These are phyloP conservation scores for Albizia julibrissin DNA, from an alignment of 306 rosid genomes.

Conservation along the genomic window DNA sequence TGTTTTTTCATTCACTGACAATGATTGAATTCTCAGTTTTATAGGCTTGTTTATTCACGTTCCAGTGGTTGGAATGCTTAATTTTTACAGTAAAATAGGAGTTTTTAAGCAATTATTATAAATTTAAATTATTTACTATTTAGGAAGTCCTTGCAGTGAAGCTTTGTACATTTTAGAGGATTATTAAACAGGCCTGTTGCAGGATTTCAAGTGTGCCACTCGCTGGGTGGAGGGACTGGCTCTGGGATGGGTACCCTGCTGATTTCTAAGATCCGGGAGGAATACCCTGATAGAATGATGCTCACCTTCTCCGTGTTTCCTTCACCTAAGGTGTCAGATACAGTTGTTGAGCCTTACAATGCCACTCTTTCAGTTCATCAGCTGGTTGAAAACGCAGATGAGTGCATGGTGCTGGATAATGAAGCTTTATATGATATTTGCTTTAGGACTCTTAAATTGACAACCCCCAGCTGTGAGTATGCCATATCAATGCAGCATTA, in stretches of 20 bases:
- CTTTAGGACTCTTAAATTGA: conserved; percentile 61
- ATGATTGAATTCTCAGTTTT: background rate
- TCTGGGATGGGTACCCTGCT: conserved; percentile 63
- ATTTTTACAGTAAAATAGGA: background rate
- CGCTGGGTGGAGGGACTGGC: conserved; percentile 64
- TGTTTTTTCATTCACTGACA: background rate
- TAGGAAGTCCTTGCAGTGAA: background rate
- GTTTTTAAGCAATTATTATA: background rate
- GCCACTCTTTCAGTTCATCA: conserved; percentile 68
- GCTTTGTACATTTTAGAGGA: background rate
- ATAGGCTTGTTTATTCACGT: background rate
- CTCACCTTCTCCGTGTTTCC: conserved; percentile 61
- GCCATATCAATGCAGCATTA: background rate
- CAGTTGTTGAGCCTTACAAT: conserved; percentile 65
- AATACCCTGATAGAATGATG: conserved; percentile 67
- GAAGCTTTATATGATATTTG: conserved; percentile 64
- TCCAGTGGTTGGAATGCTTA: background rate
- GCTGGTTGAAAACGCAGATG: conserved; percentile 67
- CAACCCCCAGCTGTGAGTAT: conserved; percentile 61
- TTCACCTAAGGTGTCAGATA: conserved; percentile 61
- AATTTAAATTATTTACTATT: background rate
- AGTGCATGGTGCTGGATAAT: conserved; percentile 62
- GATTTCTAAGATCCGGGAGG: conserved; percentile 62
- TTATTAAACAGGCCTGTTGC: conserved; percentile 1
- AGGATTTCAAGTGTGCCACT: conserved; percentile 66